phyloP scores from a whole-genome alignment of 176 grass and related monocot genomes.

The Olyra latifolia region DNA sequence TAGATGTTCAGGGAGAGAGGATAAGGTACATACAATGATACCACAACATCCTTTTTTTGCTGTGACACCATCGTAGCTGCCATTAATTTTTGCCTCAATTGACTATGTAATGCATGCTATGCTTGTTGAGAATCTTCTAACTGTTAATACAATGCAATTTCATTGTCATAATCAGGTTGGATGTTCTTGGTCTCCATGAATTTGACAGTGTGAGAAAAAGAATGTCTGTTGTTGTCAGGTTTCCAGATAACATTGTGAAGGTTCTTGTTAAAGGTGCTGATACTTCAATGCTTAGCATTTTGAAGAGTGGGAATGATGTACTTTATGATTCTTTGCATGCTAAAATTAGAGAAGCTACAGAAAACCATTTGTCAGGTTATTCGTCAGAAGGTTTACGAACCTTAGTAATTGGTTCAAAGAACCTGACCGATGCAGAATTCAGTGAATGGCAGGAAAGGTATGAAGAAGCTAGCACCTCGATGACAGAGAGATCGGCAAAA shows the following conservation, averaged over 20 bases:
- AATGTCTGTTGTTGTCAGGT: slow-evolving; percentile 97
- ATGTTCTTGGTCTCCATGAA: slow-evolving; percentile 99
- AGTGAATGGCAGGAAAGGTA: slow-evolving; percentile 85
- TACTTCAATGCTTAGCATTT: slow-evolving; percentile 87
- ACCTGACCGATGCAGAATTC: slow-evolving; percentile 74
- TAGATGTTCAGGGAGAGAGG: slow-evolving; percentile 82
- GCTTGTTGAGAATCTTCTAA: slow-evolving; percentile 9
- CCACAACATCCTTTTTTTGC: neutral
- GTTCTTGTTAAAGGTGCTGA: slow-evolving; percentile 99
- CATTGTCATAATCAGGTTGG: slow-evolving; percentile 66
- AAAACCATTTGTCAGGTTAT: slow-evolving; percentile 71
- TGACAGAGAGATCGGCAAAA: slow-evolving; percentile 89
- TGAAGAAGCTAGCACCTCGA: slow-evolving; percentile 94
- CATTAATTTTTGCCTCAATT: slow-evolving; percentile 14
- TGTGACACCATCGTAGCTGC: neutral
- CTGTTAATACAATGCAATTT: slow-evolving; percentile 30
- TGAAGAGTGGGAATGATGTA: slow-evolving; percentile 40
- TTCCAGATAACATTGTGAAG: slow-evolving; percentile 84
- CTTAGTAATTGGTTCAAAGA: slow-evolving; percentile 77
- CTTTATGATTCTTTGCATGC: slow-evolving; percentile 41
- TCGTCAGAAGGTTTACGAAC: slow-evolving; percentile 85
- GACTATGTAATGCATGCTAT: slow-evolving; percentile 19
- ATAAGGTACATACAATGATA: slow-evolving; percentile 57
- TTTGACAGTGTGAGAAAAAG: slow-evolving; percentile 97
- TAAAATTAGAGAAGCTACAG: slow-evolving; percentile 69